phyloP scores from a whole-genome alignment of 306 rosid genomes.

The Albizia julibrissin region DNA sequence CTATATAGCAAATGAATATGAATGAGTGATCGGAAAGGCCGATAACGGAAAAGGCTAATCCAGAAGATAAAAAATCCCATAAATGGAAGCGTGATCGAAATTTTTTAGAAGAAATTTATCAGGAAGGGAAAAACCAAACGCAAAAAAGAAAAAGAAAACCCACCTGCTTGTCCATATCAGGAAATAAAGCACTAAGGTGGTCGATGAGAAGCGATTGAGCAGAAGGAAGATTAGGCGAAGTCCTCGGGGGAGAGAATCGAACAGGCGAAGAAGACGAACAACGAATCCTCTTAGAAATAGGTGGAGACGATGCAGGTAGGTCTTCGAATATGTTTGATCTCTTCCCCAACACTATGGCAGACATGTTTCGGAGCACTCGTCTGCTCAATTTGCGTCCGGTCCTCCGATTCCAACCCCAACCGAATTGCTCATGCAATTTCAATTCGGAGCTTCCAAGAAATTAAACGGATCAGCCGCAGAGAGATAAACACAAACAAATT shows the following conservation, averaged over 20 bases:
- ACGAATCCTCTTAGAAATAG: conserved; percentile 67
- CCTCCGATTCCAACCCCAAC: conserved; percentile 38
- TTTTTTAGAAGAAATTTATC: not conserved
- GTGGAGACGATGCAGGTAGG: conserved; percentile 50
- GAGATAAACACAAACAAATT: not conserved
- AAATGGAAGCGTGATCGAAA: not conserved
- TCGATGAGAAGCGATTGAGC: conserved; percentile 42
- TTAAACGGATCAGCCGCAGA: not conserved
- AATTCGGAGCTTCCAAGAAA: conserved; percentile 3
- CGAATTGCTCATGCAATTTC: conserved; percentile 56
- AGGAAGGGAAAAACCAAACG: not conserved
- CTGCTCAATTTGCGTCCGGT: conserved; percentile 47
- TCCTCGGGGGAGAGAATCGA: conserved; percentile 49
- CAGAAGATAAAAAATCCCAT: not conserved
- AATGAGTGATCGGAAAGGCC: not conserved
- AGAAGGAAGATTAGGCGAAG: conserved; percentile 34
- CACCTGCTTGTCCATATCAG: conserved; percentile 84
- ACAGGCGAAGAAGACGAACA: conserved; percentile 67
- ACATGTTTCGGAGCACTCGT: conserved; percentile 72
- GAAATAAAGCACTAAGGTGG: conserved; percentile 62
- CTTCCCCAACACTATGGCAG: conserved; percentile 97
- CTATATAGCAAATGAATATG: not conserved
- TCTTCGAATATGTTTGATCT: conserved; percentile 85
- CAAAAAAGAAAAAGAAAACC: not conserved
- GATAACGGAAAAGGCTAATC: not conserved